These are phyloP conservation scores for Brassica rapa DNA, from an alignment of 345 rosid genomes.

Conservation along the genomic window DNA sequence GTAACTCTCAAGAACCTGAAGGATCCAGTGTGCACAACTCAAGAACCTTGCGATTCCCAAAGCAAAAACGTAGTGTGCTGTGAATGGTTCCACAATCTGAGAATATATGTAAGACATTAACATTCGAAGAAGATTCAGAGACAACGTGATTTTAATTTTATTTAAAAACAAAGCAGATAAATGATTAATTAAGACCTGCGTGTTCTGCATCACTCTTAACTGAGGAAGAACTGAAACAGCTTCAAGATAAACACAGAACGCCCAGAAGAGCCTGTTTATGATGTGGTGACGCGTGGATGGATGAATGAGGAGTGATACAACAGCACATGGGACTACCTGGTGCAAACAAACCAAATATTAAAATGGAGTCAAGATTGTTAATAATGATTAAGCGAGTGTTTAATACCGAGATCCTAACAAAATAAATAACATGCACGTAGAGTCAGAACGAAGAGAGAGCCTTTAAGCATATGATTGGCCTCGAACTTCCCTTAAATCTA, in stretches of 20 bases:
- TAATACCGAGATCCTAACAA: neutral
- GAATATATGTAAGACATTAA: neutral
- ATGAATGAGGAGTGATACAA: conserved; percentile 64
- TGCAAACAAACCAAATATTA: neutral
- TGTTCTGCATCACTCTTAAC: conserved; percentile 86
- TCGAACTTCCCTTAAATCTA: neutral
- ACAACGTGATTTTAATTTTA: too few relatives aligned
- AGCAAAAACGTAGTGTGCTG: conserved; percentile 93
- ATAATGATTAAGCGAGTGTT: neutral
- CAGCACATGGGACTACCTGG: conserved; percentile 76
- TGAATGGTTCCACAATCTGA: conserved; percentile 90
- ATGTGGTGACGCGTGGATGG: conserved; percentile 72
- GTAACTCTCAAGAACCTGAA: conserved; percentile 55
- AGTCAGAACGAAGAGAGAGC: neutral
- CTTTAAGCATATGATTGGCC: neutral
- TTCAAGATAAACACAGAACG: conserved; percentile 90
- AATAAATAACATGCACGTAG: neutral
- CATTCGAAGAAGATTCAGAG: conserved; percentile 19
- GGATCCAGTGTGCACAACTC: conserved; percentile 95
- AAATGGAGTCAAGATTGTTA: neutral
- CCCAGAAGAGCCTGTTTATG: conserved; percentile 74
- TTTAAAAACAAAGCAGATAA: neutral
- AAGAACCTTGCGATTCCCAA: conserved; percentile 89
- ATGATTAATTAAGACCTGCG: conserved; percentile 48
- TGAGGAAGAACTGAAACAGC: conserved; percentile 90